Base-by-base conservation (phyloP, 2,329 filamentous ascomycete genomes). In the Rosellinia necatrix region DNA sequence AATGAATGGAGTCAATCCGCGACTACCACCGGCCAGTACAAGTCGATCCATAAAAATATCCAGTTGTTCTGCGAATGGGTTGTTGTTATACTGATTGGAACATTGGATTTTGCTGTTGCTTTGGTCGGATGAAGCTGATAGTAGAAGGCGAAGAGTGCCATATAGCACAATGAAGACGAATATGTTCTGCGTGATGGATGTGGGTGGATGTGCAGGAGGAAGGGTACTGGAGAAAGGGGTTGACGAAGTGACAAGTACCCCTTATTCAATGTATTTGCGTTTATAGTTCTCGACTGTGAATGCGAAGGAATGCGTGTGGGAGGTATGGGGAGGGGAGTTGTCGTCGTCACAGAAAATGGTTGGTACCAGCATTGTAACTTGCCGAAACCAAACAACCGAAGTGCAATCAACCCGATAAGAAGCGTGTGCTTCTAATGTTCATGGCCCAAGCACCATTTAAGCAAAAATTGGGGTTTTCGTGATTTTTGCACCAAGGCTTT, bases 241-340 rank as follows among this genome's bases (percentile, higher is more conserved):
- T 30, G 32, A 13, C 2, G 17, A 43, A 46, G 43, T 43, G 24
- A 25, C n/a, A 29, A 34, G 37, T 41, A 35, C 29, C 15, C 30
- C 52, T 35, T 49, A 37, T 42, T 47, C 5, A 19, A 27, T 12
- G 46, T 19, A 34, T 21, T 42, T 17, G 12, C 24, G 12, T 49
- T 50, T 41, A 32, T 46, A 9, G 27, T 12, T 49, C 32, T 57
- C 25, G 32, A 29, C 44, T 35, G 24, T 17, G 32, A 37, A 41
- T 22, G 10, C 10, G 38, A 43, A 13, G 21, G 37, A 17, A 30
- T n/a, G 29, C 9, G 25, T 25, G 34, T 56, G 35, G 53, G 46
- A 57, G 49, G 53, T 41, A 41, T 48, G 24, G 43, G 30, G 43
- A 21, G 37, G 22, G 12, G 32, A 19, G 44, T 34, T 29, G 15